Base-by-base conservation (phyloP, 106 monocot species). In the Hemerocallis citrina region DNA sequence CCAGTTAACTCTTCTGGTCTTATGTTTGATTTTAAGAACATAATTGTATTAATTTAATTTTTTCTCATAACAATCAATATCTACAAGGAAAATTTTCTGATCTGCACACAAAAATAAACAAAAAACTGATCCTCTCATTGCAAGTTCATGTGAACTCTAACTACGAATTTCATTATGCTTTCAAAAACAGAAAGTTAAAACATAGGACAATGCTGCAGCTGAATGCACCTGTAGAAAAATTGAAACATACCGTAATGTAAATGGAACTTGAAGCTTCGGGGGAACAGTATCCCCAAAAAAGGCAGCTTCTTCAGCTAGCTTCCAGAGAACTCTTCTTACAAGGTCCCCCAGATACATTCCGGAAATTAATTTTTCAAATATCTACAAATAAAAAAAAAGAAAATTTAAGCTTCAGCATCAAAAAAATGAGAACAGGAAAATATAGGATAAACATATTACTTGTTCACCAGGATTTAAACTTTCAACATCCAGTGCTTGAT, bases 401-500 rank as follows among this genome's bases (percentile, higher is more conserved):
- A 17, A 32, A 25, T 22, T 32, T 33, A 49, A 69, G 19, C 45
- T 12, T 51, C 35, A 65, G 34, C 17, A 65, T 65, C 59, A 59
- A 23, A 29, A 4, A 3, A 63, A 34, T 54, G 4, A 52, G 34
- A 52, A 41, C 22, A 63, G 10, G 24, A 23, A 20, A 37, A 21
- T 14, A 14, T 41, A 38, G 7, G 14, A n/a, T 17, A 48, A 62
- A 22, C 55, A 43, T 15, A 44, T 59, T 66, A 92, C 98, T 92
- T 99, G 92, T 68, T 92, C 92, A 42, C 92, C 79, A 66, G 88
- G 92, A 41, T 99, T 91, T 65, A 92, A 75, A 68, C 98, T 98
- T 52, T 92, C 91, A 59, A 31, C 52, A 72, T 98, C 88, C 58
- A 99, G 63, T 48, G 74, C 79, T 22, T 55, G 57, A 52, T 99